Conservation (phyloP, 257 asterid species). For the Knoxia roxburghii region DNA sequence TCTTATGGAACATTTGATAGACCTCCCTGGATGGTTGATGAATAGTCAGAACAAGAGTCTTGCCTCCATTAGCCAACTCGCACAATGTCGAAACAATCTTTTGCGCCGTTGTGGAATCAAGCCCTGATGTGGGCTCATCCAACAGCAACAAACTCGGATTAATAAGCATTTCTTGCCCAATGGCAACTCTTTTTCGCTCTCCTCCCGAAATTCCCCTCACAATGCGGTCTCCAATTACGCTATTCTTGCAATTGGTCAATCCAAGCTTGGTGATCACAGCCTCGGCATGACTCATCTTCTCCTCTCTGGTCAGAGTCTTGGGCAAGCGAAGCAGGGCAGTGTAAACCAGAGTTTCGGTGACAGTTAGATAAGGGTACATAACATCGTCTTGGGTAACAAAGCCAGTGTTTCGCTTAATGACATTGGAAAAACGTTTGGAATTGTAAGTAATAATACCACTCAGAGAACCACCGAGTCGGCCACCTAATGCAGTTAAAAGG, state of each 20-base stretch:
- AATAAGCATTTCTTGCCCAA: too few relatives aligned
- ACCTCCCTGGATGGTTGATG: conserved; percentile 85
- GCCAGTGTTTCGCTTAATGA: conserved; percentile 59
- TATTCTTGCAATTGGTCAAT: conserved; percentile 39
- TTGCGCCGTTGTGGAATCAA: conserved; percentile 78
- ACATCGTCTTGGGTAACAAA: conserved; percentile 83
- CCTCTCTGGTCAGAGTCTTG: conserved; percentile 20
- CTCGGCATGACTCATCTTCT: conserved; percentile 45
- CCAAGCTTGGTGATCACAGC: conserved; percentile 57
- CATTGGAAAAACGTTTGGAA: conserved; percentile 46
- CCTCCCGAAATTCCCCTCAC: conserved; percentile 77
- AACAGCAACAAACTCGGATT: conserved; percentile 66
- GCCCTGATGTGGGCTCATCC: conserved; percentile 85
- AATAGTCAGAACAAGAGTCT: conserved; percentile 68
- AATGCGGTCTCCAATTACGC: conserved; percentile 41
- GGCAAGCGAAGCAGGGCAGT: conserved; percentile 75
- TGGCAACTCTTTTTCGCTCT: conserved; percentile 72
- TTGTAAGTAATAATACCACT: conserved; percentile 54
- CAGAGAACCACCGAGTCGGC: conserved; percentile 47
- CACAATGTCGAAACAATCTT: conserved; percentile 51
- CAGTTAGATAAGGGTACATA: conserved; percentile 70
- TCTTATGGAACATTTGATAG: conserved; percentile 71
- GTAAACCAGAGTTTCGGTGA: conserved; percentile 61
- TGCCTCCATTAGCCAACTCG: conserved; percentile 58
- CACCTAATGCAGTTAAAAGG: conserved; percentile 65